These are phyloP conservation scores for Plectosphaerella plurivora DNA, from an alignment of 2,329 filamentous ascomycete species.

Conservation along the genomic window DNA sequence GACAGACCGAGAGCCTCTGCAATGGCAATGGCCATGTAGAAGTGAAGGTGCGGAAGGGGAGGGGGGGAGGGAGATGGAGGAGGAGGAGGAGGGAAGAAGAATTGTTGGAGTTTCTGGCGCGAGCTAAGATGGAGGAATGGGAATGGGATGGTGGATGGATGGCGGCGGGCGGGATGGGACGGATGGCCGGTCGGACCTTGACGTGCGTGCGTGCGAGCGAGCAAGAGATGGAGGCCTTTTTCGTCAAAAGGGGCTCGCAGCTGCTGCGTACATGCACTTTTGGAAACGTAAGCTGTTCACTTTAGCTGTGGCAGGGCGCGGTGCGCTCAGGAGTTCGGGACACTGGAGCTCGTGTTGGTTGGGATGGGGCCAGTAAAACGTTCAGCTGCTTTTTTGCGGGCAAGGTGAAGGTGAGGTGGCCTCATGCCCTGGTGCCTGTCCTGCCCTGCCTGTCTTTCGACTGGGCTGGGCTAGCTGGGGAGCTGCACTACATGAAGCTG, in stretches of 20 bases:
- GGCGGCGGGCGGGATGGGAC: background rate
- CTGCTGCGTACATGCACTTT: no score
- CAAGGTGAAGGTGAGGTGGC: constrained; percentile 22
- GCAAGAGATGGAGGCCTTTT: constrained; percentile 2
- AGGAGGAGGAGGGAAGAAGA: background rate
- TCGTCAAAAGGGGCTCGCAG: background rate
- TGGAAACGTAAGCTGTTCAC: no score
- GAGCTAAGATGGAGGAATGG: background rate
- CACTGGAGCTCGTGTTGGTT: no score
- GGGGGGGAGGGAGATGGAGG: constrained; percentile 6
- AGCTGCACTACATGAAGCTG: no score
- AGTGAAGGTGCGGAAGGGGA: constrained; percentile 13
- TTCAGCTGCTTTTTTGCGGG: background rate
- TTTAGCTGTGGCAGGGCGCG: no score
- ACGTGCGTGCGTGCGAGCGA: constrained; percentile 1
- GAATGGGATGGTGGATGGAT: background rate
- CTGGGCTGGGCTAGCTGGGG: no score
- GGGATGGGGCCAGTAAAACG: no score
- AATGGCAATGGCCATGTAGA: constrained; percentile 15
- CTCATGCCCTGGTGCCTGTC: constrained; percentile 19
- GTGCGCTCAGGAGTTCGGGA: no score
- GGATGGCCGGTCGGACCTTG: constrained; percentile 1
- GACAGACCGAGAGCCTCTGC: constrained; percentile 4
- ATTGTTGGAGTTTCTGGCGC: background rate
- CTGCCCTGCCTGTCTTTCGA: background rate